A percentile compares a stretch with the other conserved stretches of the same genome.
phyloP scores from a whole-genome alignment of 2,329 filamentous ascomycete species.

The Aotearoamyces nothofagi region DNA sequence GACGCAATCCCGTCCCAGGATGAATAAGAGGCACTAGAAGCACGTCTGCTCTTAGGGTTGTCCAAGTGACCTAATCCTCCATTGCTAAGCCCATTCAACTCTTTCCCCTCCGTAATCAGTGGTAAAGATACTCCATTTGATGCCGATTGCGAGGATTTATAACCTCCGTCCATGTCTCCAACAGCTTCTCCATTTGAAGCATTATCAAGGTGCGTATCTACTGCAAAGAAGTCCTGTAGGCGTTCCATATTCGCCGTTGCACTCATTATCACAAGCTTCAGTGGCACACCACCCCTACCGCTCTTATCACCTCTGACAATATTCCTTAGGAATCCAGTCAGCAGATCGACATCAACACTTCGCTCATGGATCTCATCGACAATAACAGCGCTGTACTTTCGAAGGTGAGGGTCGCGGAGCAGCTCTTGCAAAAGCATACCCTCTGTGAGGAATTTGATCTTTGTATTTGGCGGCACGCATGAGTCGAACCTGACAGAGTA shows the following conservation, averaged over 20 bases:
- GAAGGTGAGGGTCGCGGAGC: slow-evolving; percentile 66
- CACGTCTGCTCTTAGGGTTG: not conserved
- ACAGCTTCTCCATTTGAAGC: not conserved
- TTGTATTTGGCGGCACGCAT: slow-evolving; percentile 63
- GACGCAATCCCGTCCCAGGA: slow-evolving; percentile 3
- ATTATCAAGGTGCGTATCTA: no score
- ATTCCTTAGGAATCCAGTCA: slow-evolving; percentile 76
- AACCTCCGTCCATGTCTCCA: not conserved
- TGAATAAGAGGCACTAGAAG: slow-evolving; percentile 2
- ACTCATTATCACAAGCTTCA: slow-evolving; percentile 95
- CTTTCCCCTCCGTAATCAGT: not conserved
- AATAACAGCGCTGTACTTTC: slow-evolving; percentile 75
- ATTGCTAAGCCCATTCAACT: not conserved
- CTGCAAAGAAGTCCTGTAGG: slow-evolving; percentile 59
- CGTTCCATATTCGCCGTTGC: slow-evolving; percentile 81
- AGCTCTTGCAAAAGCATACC: slow-evolving; percentile 94
- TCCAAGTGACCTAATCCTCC: not conserved
- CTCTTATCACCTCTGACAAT: slow-evolving; percentile 48
- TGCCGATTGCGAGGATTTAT: not conserved
- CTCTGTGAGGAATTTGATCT: slow-evolving; percentile 89
- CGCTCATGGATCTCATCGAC: slow-evolving; percentile 97
- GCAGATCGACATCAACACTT: slow-evolving; percentile 83
- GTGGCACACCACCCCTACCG: slow-evolving; percentile 52
- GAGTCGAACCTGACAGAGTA: slow-evolving; percentile 95
- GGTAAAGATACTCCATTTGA: not conserved